Evolutionary conservation across 305 asterid genomes (phyloP), one percentile per base, ranked within the genome.

Genomic region (Lippia alba): DNA sequence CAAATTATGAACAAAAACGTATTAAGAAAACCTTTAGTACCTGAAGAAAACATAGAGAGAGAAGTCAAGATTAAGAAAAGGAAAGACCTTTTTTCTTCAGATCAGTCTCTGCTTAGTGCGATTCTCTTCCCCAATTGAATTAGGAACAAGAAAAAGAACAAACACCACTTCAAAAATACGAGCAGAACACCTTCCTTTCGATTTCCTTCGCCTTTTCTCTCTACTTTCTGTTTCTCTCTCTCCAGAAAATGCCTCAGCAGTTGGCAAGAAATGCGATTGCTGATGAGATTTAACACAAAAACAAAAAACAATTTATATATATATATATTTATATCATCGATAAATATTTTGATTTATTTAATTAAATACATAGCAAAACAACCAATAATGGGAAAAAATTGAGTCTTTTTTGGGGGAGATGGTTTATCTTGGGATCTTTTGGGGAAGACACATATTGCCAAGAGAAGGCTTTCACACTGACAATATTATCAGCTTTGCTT

Each of bases 351-450:
- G 2, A 36, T 36, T 36, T 4, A 51, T 51, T n/a, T 24, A 24
- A 4, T n/a, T 16, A 67, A 53, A 18, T 55, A 40, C 40, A 17
- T 18, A 66, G 9, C 33, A 11, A 57, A 57, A 69, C 34, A 57
- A 69, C 34, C 49, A 58, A 61, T 18, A 57, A 60, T 51, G 70
- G 59, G 49, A 32, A 53, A 72, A 14, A 8, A n/a, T 67, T 64
- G 78, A 78, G 85, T 73, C 51, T 56, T 77, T 79, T 67, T 80
- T 70, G 77, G 69, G 62, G 48, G 20, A 36, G 49, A 3, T 3
- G 69, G 75, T 8, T 57, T 72, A 46, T 61, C 62, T 71, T 68
- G 82, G 84, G 79, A 69, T 78, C 85, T 75, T 81, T 78, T 60
- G 30, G 67, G 69, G 49, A 65, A 36, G 45, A 51, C 9, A 73